These are phyloP conservation scores for Scolecobasidium constrictum DNA, from an alignment of 2,329 filamentous ascomycete species.

Conservation along the genomic window DNA sequence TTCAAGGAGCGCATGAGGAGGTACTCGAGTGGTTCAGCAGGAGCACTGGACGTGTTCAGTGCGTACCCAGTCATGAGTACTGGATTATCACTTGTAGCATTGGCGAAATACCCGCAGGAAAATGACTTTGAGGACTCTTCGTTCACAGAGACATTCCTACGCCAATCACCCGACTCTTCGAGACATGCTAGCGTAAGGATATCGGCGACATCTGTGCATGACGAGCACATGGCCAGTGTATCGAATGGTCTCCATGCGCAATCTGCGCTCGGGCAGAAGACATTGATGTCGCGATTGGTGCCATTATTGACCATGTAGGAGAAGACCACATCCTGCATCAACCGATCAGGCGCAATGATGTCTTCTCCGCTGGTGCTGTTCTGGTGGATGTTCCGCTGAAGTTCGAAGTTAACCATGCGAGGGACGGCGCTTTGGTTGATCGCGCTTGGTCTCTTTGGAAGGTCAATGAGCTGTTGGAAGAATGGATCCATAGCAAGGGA, in stretches of 20 bases:
- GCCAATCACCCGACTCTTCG: conserved; percentile 3
- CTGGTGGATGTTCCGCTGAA: not conserved
- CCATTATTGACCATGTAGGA: not conserved
- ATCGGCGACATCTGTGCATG: conserved; percentile 7
- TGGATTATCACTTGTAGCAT: conserved; percentile 8
- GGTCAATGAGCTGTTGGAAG: conserved; percentile 21
- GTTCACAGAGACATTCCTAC: not conserved
- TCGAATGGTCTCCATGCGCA: conserved; percentile 10
- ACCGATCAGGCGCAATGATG: not conserved
- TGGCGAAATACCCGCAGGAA: conserved; percentile 11
- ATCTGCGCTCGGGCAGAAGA: conserved; percentile 8
- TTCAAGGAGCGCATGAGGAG: not conserved
- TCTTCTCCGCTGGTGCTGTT: not conserved
- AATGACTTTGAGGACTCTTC: conserved; percentile 12
- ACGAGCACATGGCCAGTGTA: conserved; percentile 9
- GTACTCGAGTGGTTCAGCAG: not conserved
- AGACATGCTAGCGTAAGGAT: conserved; percentile 7
- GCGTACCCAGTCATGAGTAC: conserved; percentile 10
- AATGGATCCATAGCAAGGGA: conserved; percentile 19
- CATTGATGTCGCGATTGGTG: not conserved
- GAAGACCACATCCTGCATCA: not conserved
- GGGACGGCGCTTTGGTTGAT: conserved; percentile 14
- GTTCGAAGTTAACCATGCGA: conserved; percentile 6
- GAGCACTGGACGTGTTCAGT: not conserved
- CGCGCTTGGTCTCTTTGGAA: conserved; percentile 15